Percentiles rank a stretch among this genome's conserved stretches.
Conservation (phyloP, 73 alveolate genomes). For the Paraurostyla sp. region DNA sequence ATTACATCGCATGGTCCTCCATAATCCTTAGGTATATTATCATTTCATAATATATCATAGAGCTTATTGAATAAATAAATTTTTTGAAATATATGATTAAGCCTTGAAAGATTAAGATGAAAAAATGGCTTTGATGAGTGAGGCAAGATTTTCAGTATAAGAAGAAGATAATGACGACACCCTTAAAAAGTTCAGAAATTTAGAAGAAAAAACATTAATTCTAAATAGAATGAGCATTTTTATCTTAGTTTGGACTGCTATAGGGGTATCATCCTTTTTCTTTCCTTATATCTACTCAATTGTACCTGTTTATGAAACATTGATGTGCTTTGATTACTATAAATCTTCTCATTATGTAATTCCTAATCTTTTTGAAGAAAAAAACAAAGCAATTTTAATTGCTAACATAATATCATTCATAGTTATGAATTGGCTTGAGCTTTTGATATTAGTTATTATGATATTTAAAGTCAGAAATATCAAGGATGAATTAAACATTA, state of each 20-base stretch:
- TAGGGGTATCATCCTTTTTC: not conserved
- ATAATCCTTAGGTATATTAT: not conserved
- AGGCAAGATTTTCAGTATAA: not conserved
- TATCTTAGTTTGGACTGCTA: not conserved
- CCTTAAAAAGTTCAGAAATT: not conserved
- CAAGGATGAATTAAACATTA: not conserved
- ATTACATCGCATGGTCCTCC: not conserved
- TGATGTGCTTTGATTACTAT: not conserved
- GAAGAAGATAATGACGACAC: not conserved
- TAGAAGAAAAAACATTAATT: not conserved
- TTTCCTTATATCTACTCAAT: not conserved
- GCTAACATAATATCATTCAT: not conserved
- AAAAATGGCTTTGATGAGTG: not conserved
- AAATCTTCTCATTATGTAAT: not conserved
- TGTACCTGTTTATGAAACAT: not conserved
- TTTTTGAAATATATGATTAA: no score
- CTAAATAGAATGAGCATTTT: no score
- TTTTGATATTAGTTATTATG: not conserved
- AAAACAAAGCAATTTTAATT: no score
- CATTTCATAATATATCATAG: not conserved
- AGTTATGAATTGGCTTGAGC: not conserved
- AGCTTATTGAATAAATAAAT: not conserved
- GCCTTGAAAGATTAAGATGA: not conserved
- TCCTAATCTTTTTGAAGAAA: not conserved
- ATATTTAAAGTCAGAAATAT: not conserved